Evolutionary conservation across 192 early-diverging fungal species (phyloP).

Genomic region (Entomortierella lignicola): DNA sequence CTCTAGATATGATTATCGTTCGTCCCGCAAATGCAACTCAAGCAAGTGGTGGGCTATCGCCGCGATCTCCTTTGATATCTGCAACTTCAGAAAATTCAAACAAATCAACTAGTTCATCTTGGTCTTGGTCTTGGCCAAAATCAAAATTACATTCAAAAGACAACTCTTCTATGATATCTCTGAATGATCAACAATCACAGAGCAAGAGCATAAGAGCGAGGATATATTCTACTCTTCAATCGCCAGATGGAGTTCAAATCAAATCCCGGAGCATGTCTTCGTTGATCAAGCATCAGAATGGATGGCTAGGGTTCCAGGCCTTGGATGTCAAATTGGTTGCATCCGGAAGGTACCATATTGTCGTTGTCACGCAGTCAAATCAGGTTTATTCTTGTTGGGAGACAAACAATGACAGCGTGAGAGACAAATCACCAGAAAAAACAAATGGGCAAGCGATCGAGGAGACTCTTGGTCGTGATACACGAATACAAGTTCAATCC

Average conservation of each 20-base stretch:
- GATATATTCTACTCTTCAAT: background rate
- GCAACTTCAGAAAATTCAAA: background rate
- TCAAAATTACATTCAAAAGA: background rate
- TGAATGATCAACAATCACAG: background rate
- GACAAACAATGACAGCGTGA: background rate
- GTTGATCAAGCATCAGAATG: conserved; percentile 24
- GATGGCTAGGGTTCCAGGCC: conserved; percentile 33
- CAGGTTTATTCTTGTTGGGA: conserved; percentile 47
- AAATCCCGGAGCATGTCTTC: conserved; percentile 45
- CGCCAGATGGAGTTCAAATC: background rate
- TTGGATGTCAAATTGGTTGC: conserved; percentile 25
- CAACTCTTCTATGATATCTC: background rate
- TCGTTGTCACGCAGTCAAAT: conserved; percentile 29
- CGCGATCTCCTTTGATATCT: conserved; percentile 5
- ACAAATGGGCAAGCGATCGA: conserved; percentile 2
- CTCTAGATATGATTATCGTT: conserved; percentile 39
- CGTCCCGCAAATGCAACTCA: background rate
- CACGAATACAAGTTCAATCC: background rate
- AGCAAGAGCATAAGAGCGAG: background rate
- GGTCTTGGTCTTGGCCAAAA: conserved; percentile 30
- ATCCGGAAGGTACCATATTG: conserved; percentile 36
- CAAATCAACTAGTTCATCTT: conserved; percentile 16
- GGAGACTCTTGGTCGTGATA: conserved; percentile 13
- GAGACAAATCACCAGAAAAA: background rate
- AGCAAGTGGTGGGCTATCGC: background rate